Conservation (phyloP, 176 grass and related monocot species). For the Bromus sterilis region DNA sequence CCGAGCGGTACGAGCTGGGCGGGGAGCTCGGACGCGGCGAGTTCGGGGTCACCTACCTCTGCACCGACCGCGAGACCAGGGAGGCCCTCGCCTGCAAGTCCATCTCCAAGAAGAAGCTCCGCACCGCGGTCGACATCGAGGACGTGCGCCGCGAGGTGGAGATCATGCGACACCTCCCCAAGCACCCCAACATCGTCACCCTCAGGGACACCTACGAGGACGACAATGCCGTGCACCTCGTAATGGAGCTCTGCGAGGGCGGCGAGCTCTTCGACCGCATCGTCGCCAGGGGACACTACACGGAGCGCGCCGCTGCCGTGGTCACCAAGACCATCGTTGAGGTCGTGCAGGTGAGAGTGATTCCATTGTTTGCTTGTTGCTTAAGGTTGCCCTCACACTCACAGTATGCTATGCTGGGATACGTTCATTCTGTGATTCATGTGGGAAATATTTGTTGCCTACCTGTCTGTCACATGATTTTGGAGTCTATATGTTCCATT, state of each 20-base stretch:
- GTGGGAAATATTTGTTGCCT: not conserved
- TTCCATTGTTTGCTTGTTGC: too few relatives aligned
- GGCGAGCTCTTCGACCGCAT: constrained; percentile 88
- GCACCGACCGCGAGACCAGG: constrained; percentile 47
- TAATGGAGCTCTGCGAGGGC: constrained; percentile 90
- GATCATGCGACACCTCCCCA: constrained; percentile 70
- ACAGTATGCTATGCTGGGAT: not conserved
- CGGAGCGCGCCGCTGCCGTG: constrained; percentile 51
- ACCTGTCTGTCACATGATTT: not conserved
- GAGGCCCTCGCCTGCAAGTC: constrained; percentile 68
- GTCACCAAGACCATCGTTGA: constrained; percentile 77
- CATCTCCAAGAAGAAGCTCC: constrained; percentile 93
- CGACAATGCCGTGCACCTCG: constrained; percentile 70
- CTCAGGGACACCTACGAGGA: constrained; percentile 84
- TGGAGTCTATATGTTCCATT: not conserved
- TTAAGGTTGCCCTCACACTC: not conserved
- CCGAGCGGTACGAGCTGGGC: constrained; percentile 65
- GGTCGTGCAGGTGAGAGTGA: constrained; percentile 89
- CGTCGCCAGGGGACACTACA: constrained; percentile 71
- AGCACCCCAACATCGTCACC: constrained; percentile 71
- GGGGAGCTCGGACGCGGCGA: constrained; percentile 76
- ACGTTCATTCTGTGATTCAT: not conserved
- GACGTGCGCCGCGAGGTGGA: constrained; percentile 83
- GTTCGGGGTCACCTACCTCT: constrained; percentile 92
- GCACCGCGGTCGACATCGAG: constrained; percentile 70